Conservation (phyloP, 1,284 basidiomycete genomes). For the Leccinum griseonigrum region DNA sequence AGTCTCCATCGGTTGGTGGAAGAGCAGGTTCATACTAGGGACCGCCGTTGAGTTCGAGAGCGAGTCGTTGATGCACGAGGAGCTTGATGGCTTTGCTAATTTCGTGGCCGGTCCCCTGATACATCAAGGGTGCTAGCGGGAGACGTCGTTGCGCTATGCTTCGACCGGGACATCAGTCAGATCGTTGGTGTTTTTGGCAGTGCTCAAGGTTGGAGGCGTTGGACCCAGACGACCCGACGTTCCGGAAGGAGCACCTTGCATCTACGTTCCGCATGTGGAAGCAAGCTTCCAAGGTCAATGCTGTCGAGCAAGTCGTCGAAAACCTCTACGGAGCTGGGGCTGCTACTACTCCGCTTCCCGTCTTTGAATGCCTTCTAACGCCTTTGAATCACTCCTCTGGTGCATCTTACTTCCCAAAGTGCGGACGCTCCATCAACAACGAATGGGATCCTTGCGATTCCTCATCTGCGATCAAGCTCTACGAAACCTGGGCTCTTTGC, state of each 20-base stretch:
- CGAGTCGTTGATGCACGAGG: constrained; percentile 25
- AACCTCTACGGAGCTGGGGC: too few relatives aligned
- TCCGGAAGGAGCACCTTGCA: constrained; percentile 23
- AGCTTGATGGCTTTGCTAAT: constrained; percentile 27
- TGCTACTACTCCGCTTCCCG: too few relatives aligned
- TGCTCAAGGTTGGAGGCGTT: constrained; percentile 33
- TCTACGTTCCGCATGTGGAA: too few relatives aligned
- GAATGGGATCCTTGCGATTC: too few relatives aligned
- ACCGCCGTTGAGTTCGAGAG: constrained; percentile 29
- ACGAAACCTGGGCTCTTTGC: too few relatives aligned
- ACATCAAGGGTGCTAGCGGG: constrained; percentile 17
- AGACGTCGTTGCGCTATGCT: constrained; percentile 28
- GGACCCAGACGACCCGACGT: constrained; percentile 31
- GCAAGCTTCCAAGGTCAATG: too few relatives aligned
- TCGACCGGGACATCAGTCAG: constrained; percentile 20
- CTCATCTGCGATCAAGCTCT: too few relatives aligned
- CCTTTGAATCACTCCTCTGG: too few relatives aligned
- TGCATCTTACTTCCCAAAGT: too few relatives aligned
- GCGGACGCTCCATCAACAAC: too few relatives aligned
- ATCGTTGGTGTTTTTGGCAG: constrained; percentile 30
- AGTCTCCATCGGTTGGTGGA: constrained; percentile 28
- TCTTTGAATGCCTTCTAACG: too few relatives aligned
- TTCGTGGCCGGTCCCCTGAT: constrained; percentile 16
- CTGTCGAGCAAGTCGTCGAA: too few relatives aligned
- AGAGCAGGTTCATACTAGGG: constrained; percentile 16